A percentile compares a stretch with the other conserved stretches of the same genome.
Conservation (phyloP, 1,284 basidiomycete genomes). For the Pisolithus thermaeus region DNA sequence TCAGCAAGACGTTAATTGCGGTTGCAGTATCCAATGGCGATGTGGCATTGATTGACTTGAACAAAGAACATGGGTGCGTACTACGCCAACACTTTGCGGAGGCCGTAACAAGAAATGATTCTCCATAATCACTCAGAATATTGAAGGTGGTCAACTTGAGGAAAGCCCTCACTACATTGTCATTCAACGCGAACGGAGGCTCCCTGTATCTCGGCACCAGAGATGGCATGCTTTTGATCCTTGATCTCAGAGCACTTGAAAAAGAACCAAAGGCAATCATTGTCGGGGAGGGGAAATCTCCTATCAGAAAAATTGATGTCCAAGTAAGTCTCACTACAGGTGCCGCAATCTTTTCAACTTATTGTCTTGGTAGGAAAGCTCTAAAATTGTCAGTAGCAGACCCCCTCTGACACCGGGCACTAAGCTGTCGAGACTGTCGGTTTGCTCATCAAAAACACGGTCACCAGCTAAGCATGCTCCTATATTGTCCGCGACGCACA, state of each 20-base stretch:
- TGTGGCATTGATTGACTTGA: slow-evolving; percentile 57
- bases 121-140: slow-evolving; percentile 33
- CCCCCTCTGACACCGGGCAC: slow-evolving; percentile 9
- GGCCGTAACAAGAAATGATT: not conserved
- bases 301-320: slow-evolving; percentile 48
- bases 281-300: slow-evolving; percentile 41
- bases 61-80: slow-evolving; percentile 65
- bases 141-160: slow-evolving; percentile 51
- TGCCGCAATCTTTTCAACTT: not conserved
- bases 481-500: no score
- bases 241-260: slow-evolving; percentile 60
- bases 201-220: slow-evolving; percentile 59
- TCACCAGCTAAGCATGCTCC: no score
- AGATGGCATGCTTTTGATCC: slow-evolving; percentile 52
- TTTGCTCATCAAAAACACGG: slow-evolving; percentile 7
- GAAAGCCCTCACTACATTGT: slow-evolving; percentile 46
- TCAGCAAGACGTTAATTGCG: slow-evolving; percentile 64
- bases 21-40: slow-evolving; percentile 48
- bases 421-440: slow-evolving; percentile 7
- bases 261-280: slow-evolving; percentile 49
- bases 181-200: slow-evolving; percentile 64
- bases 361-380: slow-evolving; percentile 29
- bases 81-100: not conserved
- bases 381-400: slow-evolving; percentile 20
- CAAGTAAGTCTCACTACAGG: slow-evolving; percentile 38